Evolutionary conservation across 2,329 filamentous ascomycete species (phyloP), one percentile per base, ranked within the genome.

Genomic region (Capronia epimyces): DNA sequence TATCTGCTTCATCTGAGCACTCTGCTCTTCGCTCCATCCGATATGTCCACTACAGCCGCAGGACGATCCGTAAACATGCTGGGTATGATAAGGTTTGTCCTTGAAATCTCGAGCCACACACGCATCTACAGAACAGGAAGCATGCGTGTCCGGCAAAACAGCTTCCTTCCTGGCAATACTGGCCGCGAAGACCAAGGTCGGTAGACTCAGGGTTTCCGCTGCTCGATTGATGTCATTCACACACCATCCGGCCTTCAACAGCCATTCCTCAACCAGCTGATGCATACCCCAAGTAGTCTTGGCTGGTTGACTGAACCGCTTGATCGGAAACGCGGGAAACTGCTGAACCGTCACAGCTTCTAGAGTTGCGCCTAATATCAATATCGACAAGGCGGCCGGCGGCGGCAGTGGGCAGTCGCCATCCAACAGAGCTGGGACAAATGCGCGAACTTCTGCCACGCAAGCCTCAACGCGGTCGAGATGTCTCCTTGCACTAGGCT

Each of bases 81-180:
- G 36, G 5, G 50, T 45, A 15, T 44, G n/a, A 24, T 53, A 53
- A 9, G 45, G 49, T 13, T 15, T 12, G 12, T 44, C 45, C 16
- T 49, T 39, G n/a, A 53, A 44, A 15, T 53, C 34, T 12, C 45
- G 15, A 15, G 50, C 46, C 9, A 44, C 31, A 32, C 50, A 53
- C 4, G 12, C 27, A 24, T 42, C 16, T 7, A 25, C 22, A 7
- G 27, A 27, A 20, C 49, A 52, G 9, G n/a, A 18, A 9, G 13
- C 1, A 31, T 52, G 49, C 20, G 13, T 34, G 10, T 36, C 37
- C 18, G 10, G 41, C 22, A 16, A 16, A 10, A 46, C 40, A 6
- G 34, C 49, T 29, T 52, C 49, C 4, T 31, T 15, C 13, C 43
- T 41, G 18, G 18, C 8, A 15, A 46, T 41, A 12, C n/a, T 18